Base-by-base conservation (phyloP, 2,329 filamentous ascomycete species). In the Ceratocystis ficicola region DNA sequence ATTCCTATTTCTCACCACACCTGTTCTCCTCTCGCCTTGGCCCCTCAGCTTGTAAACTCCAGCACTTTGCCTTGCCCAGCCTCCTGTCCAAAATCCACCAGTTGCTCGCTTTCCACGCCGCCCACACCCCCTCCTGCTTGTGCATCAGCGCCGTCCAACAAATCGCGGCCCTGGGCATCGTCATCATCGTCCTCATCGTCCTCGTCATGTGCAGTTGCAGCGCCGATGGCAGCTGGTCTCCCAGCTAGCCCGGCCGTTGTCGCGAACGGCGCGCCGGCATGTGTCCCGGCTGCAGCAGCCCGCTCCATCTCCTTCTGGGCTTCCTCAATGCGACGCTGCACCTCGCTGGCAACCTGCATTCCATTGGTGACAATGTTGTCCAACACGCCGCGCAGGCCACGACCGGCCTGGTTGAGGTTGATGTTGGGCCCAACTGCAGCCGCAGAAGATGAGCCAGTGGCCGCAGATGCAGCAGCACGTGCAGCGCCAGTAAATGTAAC, bases 281-380 rank as follows among this genome's bases (percentile, higher is more conserved):
- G 73, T 67, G 75, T 25, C 77, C 78, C 63, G 50, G 85, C 83
- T 20, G 84, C 84, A 12, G 88, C 86, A 2, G 89, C 87, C 0
- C 86, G 86, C 75, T 96, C 93, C 70, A 96, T 77, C 73, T 97
- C 93, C 70, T 86, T 86, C 75, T 96, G 92, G 2, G 93, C 93
- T 73, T 99, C 94, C 69, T 99, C 93, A 87, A 97, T 96, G 57
- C 92, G 83, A 71, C 92, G 85, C 70, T 89, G 83, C 63, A 99
- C 93, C 74, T 99, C 94, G 0, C 88, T 89, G 0, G 94, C 94
- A 67, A 97, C 93, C 44, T 93, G 87, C 86, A 97, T 96, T 52
- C 94, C 94, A 73, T 99, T 94, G 1, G 89, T 95, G 69, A 97
- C 94, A 71, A 99, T 97, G 71, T 95, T 96, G 77, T 99, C 94